Evolutionary conservation across 352 stramenopile genomes (phyloP), one percentile per base, ranked within the genome.

Genomic region (Pythium brassicae): DNA sequence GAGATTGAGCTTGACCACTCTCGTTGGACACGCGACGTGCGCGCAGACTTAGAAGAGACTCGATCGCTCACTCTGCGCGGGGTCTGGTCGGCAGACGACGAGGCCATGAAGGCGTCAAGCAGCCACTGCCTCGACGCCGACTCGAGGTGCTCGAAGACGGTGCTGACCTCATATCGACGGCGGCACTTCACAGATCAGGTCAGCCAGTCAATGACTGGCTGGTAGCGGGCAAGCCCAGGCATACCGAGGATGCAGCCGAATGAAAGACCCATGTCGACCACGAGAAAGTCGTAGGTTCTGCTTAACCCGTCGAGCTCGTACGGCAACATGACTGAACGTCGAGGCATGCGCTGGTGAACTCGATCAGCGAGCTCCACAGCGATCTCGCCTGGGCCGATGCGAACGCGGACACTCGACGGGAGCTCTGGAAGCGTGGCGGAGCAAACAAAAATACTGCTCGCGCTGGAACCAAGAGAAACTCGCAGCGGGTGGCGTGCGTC

Each of bases 221-320:
- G 53, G 39, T 72, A 61, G 5, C 51, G 49, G 17, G 52, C 40
- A 1, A 72, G 46, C 59, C 65, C 72, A 19, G 56, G 45, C 37
- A 76, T 70, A 0, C 59, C 63, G 26, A 71, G 60, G 37, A 73
- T 62, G 34, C 56, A 70, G 34, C 71, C 50, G 22, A 65, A 75
- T 4, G 53, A 55, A 1, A 53, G 55, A n/a, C 44, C 51, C 27
- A 71, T 26, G 3, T 79, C 57, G n/a, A 76, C 65, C 7, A 79
- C 57, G 14, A 65, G 34, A 37, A 79, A 74, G 0, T 68, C 56
- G 14, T 68, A 58, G 3, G 22, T 57, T 9, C 37, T 17, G 7
- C 4, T 5, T 17, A 71, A 69, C 1, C 57, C 62, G 22, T 70
- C 65, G 32, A 72, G 52, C 29, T 45, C 26, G 40, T 65, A 71